Conservation (phyloP, 352 stramenopile genomes). For the Thraustochytrium striatum region DNA sequence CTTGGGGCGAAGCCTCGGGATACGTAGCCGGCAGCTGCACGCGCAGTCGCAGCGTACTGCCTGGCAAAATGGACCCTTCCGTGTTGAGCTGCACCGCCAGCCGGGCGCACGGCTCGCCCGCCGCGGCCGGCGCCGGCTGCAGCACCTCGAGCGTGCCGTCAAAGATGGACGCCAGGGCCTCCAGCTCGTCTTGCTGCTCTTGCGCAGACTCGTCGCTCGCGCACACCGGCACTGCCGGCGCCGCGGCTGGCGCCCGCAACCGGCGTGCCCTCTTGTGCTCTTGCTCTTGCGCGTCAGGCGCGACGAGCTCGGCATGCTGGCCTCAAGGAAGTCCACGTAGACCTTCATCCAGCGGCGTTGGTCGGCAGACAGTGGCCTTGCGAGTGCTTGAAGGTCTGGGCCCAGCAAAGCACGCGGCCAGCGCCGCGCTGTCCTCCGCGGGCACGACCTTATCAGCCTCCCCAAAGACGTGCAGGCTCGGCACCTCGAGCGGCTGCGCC, state of each 20-base stretch:
- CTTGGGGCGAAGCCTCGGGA: neutral
- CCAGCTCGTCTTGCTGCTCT: slow-evolving; percentile 44
- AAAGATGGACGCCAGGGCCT: slow-evolving; percentile 44
- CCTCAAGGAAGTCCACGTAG: slow-evolving; percentile 14
- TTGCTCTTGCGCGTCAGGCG: neutral
- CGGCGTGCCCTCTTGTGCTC: neutral
- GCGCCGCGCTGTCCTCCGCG: neutral
- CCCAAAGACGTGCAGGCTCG: slow-evolving; percentile 42
- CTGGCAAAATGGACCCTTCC: neutral
- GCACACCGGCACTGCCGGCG: neutral
- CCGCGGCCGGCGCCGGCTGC: neutral
- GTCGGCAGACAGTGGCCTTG: slow-evolving; percentile 36
- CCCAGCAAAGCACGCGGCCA: neutral
- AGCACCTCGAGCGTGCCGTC: slow-evolving; percentile 34
- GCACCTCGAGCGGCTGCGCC: neutral
- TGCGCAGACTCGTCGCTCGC: neutral
- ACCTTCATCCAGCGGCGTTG: neutral
- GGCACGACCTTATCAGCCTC: slow-evolving; percentile 6
- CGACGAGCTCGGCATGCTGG: too few species aligned
- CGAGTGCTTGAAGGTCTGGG: slow-evolving; percentile 29
- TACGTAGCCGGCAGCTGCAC: slow-evolving; percentile 10
- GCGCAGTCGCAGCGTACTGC: slow-evolving; percentile 6
- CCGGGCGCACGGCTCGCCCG: slow-evolving; percentile 8
- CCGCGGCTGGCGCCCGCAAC: neutral
- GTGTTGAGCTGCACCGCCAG: too few species aligned